A percentile compares a stretch with the other conserved stretches of the same genome.
phyloP scores from a whole-genome alignment of 768 basidiomycete species.

The Boletus patriciae region DNA sequence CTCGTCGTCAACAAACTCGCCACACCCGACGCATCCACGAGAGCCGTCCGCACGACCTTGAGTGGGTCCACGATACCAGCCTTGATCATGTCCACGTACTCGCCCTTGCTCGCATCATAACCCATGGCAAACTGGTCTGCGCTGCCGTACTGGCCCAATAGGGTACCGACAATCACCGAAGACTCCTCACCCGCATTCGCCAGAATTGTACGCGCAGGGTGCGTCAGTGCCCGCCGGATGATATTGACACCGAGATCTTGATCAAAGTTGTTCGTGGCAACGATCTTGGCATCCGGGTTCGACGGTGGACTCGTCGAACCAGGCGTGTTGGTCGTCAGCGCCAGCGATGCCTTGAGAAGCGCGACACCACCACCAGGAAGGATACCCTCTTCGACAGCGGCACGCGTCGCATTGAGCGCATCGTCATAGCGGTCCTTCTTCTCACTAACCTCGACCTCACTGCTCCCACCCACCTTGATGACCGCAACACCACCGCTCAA shows the following conservation, averaged over 20 bases:
- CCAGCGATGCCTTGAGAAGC: slow-evolving; percentile 79
- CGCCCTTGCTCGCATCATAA: slow-evolving; percentile 89
- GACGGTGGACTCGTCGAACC: slow-evolving; percentile 47
- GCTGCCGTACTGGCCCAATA: slow-evolving; percentile 65
- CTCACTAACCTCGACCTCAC: slow-evolving; percentile 96
- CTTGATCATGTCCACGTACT: slow-evolving; percentile 94
- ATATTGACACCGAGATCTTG: slow-evolving; percentile 95
- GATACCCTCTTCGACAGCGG: slow-evolving; percentile 98
- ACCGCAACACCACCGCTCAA: slow-evolving; percentile 95
- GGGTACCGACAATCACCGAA: slow-evolving; percentile 86
- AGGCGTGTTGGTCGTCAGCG: slow-evolving; percentile 58
- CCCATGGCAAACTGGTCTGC: slow-evolving; percentile 83
- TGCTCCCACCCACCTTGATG: slow-evolving; percentile 93
- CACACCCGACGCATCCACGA: slow-evolving; percentile 93
- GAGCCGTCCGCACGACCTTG: slow-evolving; percentile 92
- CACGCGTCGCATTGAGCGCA: slow-evolving; percentile 93
- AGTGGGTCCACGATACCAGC: slow-evolving; percentile 93
- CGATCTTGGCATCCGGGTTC: slow-evolving; percentile 59
- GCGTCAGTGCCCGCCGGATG: slow-evolving; percentile 80
- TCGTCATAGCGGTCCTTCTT: slow-evolving; percentile 99
- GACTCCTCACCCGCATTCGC: slow-evolving; percentile 94
- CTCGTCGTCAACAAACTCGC: slow-evolving; percentile 90
- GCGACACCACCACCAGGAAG: slow-evolving; percentile 96
- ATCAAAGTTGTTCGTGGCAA: slow-evolving; percentile 90
- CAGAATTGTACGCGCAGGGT: slow-evolving; percentile 86